phyloP scores from a whole-genome alignment of 768 basidiomycete genomes.

The Suillus americanus region DNA sequence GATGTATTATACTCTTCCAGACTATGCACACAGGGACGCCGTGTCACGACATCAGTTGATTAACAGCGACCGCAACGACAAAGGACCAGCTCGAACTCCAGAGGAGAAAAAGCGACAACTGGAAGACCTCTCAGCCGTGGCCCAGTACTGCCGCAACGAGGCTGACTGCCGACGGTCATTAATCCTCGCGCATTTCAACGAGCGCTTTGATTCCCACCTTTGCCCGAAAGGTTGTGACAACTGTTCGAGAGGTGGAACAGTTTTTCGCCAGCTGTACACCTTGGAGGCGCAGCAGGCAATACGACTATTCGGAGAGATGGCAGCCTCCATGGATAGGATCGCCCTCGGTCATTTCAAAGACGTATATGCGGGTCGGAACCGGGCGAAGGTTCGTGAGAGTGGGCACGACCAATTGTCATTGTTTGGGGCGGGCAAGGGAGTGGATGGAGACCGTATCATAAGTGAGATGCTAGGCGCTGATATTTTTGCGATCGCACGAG shows the following conservation, averaged over 20 bases:
- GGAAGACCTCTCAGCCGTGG: slow-evolving; percentile 64
- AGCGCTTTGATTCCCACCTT: slow-evolving; percentile 64
- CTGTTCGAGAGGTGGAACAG: slow-evolving; percentile 55
- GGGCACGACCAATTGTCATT: slow-evolving; percentile 45
- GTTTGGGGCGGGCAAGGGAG: slow-evolving; percentile 54
- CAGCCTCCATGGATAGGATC: slow-evolving; percentile 45
- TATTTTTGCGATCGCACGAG: slow-evolving; percentile 47
- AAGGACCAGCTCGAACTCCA: slow-evolving; percentile 32
- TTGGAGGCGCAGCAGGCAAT: slow-evolving; percentile 55
- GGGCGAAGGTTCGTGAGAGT: slow-evolving; percentile 42
- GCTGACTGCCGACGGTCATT: slow-evolving; percentile 86
- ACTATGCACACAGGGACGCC: slow-evolving; percentile 64
- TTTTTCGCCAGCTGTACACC: slow-evolving; percentile 60
- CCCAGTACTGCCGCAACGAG: slow-evolving; percentile 77
- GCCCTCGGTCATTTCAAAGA: slow-evolving; percentile 61
- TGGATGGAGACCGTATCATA: slow-evolving; percentile 64
- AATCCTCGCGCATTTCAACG: slow-evolving; percentile 86
- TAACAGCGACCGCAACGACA: slow-evolving; percentile 44
- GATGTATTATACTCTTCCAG: slow-evolving; percentile 37
- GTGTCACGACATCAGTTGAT: slow-evolving; percentile 59
- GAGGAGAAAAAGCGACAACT: slow-evolving; percentile 59
- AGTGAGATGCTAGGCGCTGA: slow-evolving; percentile 52
- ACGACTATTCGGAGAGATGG: slow-evolving; percentile 51
- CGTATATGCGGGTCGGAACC: slow-evolving; percentile 66
- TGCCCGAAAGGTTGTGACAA: slow-evolving; percentile 84